Evolutionary conservation across 1,284 basidiomycete species (phyloP).

Genomic region (Cryptococcus hybrid): DNA sequence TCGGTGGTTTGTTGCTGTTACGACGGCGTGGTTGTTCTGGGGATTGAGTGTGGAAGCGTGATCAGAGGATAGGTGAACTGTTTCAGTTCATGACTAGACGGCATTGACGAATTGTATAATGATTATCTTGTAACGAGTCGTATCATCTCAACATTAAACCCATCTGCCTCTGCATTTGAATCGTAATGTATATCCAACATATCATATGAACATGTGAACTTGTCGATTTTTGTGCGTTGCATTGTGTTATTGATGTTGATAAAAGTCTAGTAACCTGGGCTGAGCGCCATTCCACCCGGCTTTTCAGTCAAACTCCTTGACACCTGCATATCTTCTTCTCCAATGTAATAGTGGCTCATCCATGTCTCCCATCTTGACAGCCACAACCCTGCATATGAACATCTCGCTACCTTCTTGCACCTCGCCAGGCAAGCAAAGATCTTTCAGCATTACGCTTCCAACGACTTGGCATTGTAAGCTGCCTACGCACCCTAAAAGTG

Average conservation of each 20-base stretch:
- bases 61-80: constrained; percentile 3
- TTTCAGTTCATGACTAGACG: background rate
- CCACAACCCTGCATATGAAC: constrained; percentile 45
- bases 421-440: constrained; percentile 7
- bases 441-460: constrained; percentile 8
- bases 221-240: no score
- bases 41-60: constrained; percentile 29
- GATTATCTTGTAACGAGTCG: background rate
- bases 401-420: constrained; percentile 34
- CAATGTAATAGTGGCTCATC: constrained; percentile 37
- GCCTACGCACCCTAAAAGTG: constrained; percentile 9
- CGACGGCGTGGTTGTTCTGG: constrained; percentile 47
- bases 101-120: background rate
- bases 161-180: background rate
- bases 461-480: constrained; percentile 17
- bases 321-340: constrained; percentile 30
- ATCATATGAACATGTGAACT: no score
- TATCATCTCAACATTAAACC: background rate
- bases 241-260: no score
- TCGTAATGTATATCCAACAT: background rate
- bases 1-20: constrained; percentile 42
- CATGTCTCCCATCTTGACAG: constrained; percentile 15
- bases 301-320: constrained; percentile 9
- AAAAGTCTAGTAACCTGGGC: no score
- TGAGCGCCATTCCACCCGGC: no score